A percentile compares a stretch with the other conserved stretches of the same genome.
phyloP scores from a whole-genome alignment of 2,329 filamentous ascomycete species.

The Colletotrichum tabaci region DNA sequence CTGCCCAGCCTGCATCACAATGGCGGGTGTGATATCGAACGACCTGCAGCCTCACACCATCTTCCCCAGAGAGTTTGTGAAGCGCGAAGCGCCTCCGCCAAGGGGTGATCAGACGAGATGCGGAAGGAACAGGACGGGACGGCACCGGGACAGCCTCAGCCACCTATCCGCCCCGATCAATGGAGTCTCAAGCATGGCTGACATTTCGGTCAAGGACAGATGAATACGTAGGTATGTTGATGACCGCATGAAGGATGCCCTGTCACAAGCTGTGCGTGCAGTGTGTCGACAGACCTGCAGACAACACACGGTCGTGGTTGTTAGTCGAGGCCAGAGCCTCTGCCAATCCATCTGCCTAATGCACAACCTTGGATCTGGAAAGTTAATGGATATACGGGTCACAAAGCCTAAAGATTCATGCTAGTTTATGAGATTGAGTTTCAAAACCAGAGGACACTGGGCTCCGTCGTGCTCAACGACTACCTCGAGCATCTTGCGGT shows the following conservation, averaged over 20 bases:
- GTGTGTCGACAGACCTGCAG: too few relatives aligned
- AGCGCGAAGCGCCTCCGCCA: neutral
- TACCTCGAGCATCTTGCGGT: neutral
- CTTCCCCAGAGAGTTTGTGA: neutral
- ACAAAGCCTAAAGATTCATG: neutral
- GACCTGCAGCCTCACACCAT: neutral
- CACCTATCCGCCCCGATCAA: neutral
- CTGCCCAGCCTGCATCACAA: neutral
- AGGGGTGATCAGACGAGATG: neutral
- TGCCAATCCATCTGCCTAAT: neutral
- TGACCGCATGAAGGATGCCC: too few relatives aligned
- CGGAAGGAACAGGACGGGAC: slow-evolving; percentile 2
- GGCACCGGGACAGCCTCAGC: neutral
- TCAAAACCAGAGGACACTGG: neutral
- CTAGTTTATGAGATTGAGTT: neutral
- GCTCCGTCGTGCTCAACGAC: neutral
- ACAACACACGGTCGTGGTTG: neutral
- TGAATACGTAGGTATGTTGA: too few relatives aligned
- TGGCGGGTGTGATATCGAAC: neutral
- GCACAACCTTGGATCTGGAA: neutral
- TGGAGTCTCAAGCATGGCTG: neutral
- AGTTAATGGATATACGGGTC: too few relatives aligned
- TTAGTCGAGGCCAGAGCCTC: neutral
- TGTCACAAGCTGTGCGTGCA: too few relatives aligned
- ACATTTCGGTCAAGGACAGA: too few relatives aligned